phyloP scores from a whole-genome alignment of 108 stramenopile species.

The Chaetoceros muelleri region DNA sequence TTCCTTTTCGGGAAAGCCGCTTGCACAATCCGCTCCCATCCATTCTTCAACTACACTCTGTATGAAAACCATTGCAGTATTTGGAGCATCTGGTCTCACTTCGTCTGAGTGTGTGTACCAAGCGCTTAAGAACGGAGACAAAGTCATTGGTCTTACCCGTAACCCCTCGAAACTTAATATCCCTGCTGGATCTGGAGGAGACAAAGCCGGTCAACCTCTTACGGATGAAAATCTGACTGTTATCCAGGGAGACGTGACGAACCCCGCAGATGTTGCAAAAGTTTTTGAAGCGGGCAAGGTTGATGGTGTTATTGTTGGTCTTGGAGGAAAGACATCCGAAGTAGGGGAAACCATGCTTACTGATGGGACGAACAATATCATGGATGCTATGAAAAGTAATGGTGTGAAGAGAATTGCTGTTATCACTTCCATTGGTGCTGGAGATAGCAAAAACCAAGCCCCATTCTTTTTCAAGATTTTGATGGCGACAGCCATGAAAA shows the following conservation, averaged over 20 bases:
- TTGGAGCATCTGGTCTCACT: constrained; percentile 86
- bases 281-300: constrained; percentile 66
- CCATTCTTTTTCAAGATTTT: constrained; percentile 89
- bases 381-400: constrained; percentile 88
- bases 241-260: constrained; percentile 81
- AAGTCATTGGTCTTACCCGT: constrained; percentile 75
- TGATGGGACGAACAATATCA: constrained; percentile 84
- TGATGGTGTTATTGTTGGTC: constrained; percentile 87
- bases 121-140: constrained; percentile 76
- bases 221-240: constrained; percentile 58
- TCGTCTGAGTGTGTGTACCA: constrained; percentile 80
- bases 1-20: background rate
- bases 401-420: constrained; percentile 86
- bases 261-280: constrained; percentile 74
- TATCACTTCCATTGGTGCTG: constrained; percentile 94
- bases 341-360: constrained; percentile 94
- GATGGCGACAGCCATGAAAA: constrained; percentile 96
- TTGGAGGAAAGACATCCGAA: constrained; percentile 93
- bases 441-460: constrained; percentile 90
- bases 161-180: constrained; percentile 70
- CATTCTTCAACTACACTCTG: background rate
- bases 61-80: constrained; percentile 67
- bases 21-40: background rate
- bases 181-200: constrained; percentile 74
- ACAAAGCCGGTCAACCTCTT: constrained; percentile 59